Conservation (phyloP, 192 early-diverging fungal genomes). For the Coemansia sp. region DNA sequence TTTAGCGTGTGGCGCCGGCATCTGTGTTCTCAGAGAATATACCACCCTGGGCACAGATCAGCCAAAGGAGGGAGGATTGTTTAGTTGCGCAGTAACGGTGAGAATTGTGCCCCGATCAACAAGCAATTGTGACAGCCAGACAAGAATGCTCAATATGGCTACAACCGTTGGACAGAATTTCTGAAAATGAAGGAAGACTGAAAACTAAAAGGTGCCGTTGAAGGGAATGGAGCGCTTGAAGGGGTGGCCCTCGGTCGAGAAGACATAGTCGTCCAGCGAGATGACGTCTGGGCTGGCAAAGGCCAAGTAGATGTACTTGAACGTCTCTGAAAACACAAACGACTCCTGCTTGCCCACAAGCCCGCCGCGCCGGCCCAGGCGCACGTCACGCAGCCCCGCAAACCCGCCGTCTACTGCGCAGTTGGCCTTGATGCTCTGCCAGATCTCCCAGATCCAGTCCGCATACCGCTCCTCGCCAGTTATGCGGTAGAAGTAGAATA, state of each 20-base stretch:
- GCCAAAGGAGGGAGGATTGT: too few species aligned
- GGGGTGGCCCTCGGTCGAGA: conserved; percentile 96
- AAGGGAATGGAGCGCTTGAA: conserved; percentile 52
- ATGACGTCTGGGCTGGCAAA: conserved; percentile 68
- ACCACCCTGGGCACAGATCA: too few species aligned
- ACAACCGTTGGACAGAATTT: too few species aligned
- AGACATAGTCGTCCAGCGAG: conserved; percentile 81
- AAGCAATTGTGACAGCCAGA: too few species aligned
- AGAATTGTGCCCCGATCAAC: too few species aligned
- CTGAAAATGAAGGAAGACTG: neutral
- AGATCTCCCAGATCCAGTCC: conserved; percentile 82
- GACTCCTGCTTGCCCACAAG: conserved; percentile 56
- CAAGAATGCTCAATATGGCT: too few species aligned
- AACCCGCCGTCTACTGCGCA: conserved; percentile 65
- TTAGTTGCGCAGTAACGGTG: too few species aligned
- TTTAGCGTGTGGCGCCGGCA: too few species aligned
- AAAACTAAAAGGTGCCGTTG: conserved; percentile 43
- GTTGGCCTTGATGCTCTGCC: conserved; percentile 82
- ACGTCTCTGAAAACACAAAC: conserved; percentile 92
- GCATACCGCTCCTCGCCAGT: conserved; percentile 85
- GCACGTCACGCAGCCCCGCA: conserved; percentile 56
- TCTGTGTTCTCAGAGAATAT: too few species aligned
- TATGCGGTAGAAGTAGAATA: conserved; percentile 81
- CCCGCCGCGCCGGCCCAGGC: conserved; percentile 30
- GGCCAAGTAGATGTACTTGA: conserved; percentile 93